Base-by-base conservation (phyloP, 495 filamentous ascomycete genomes). In the Aspergillus haitiensis region DNA sequence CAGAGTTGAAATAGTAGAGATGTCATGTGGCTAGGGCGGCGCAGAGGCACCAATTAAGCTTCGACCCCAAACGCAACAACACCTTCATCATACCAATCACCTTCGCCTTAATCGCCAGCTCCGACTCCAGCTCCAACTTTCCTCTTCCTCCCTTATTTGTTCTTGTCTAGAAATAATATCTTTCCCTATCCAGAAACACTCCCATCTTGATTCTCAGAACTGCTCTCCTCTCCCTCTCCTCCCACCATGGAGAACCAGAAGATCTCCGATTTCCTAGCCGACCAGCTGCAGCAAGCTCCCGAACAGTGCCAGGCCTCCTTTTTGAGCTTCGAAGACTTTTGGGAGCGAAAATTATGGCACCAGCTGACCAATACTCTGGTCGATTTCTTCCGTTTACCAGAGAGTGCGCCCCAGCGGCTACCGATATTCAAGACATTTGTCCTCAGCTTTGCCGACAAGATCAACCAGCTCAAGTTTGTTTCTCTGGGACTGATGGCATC, bases 271-370 rank as follows among this genome's bases (percentile, higher is more conserved):
- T 93, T 97, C 80, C 88, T 99, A 58, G 83, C 82, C 57, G 88
- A 93, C 58, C 90, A 94, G 81, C 89, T 93, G 72, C 85, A 88
- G 67, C 75, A 82, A 71, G 88, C 92, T 68, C 91, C 93, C 56
- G 88, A 89, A 57, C 88, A 96, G 69, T 83, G 94, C 53, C 93
- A 97, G 74, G 82, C 86, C 67, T 83, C 88, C 66, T 92, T 97
- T 77, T 84, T 98, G 64, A 87, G 87, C 60, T 96, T 98, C 62
- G 94, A 99, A 83, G 92, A 97, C 72, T 90, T 84, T 74, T 98
- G 94, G 95, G 94, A 99, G 79, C 89, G 94, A 61, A 95, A 96
- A 78, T 84, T 99, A 77, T 99, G 94, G 94, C 95, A 99, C 76
- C 92, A 99, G 75, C 92, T 99, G 51, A 99, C 94, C 36, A 89